These are phyloP conservation scores for Parastagonospora nodorum DNA, from an alignment of 2,329 filamentous ascomycete species.

Conservation along the genomic window DNA sequence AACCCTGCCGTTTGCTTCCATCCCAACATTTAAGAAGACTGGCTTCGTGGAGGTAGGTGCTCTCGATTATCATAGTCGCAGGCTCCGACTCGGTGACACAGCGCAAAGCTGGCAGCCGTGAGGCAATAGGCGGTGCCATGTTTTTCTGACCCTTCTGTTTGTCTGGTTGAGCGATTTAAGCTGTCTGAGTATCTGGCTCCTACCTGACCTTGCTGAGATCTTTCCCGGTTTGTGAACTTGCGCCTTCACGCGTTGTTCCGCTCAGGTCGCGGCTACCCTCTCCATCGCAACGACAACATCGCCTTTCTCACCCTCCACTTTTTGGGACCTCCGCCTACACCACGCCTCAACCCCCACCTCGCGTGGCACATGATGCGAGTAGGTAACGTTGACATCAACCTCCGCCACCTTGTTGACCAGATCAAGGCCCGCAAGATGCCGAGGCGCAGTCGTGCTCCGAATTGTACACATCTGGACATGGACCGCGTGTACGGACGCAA, in stretches of 20 bases:
- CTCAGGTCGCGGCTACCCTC: too few relatives aligned
- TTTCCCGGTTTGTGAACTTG: neutral
- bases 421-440: slow-evolving; percentile 23
- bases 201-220: neutral
- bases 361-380: slow-evolving; percentile 16
- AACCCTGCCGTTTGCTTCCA: neutral
- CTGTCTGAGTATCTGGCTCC: too few relatives aligned
- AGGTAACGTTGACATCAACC: slow-evolving; percentile 12
- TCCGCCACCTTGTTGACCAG: slow-evolving; percentile 14
- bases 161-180: neutral
- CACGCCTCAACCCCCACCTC: neutral
- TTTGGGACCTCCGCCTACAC: neutral
- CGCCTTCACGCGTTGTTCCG: neutral
- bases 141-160: neutral
- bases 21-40: neutral
- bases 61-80: too few relatives aligned
- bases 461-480: slow-evolving; percentile 72
- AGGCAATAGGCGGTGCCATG: too few relatives aligned
- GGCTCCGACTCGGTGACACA: neutral
- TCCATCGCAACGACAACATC: neutral
- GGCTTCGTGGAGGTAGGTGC: too few relatives aligned
- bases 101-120: neutral
- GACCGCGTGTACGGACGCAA: slow-evolving; percentile 63
- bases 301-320: slow-evolving; percentile 2
- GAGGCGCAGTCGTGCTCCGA: slow-evolving; percentile 30